Evolutionary conservation across 2,329 filamentous ascomycete species (phyloP).

Genomic region (Trichoderma asperellum): DNA sequence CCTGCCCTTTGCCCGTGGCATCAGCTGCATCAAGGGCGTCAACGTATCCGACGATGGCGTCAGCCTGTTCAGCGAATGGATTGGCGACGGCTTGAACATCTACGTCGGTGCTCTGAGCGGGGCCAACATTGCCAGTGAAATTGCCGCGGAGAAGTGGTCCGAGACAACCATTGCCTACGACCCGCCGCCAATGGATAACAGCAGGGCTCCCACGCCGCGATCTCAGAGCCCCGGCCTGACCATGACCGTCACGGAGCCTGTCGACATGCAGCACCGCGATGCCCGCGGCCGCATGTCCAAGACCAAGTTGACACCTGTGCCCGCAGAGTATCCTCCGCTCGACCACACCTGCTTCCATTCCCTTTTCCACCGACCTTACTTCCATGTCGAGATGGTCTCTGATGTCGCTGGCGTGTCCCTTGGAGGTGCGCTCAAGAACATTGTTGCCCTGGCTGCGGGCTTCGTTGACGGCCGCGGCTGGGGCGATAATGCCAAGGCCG

Average conservation of each 20-base stretch:
- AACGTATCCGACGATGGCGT: constrained; percentile 87
- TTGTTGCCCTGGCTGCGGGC: constrained; percentile 90
- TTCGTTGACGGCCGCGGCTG: constrained; percentile 95
- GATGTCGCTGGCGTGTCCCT: constrained; percentile 98
- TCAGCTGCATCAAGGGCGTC: constrained; percentile 98
- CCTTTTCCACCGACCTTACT: constrained; percentile 95
- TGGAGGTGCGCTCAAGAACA: constrained; percentile 93
- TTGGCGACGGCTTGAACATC: constrained; percentile 87
- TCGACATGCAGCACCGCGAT: constrained; percentile 68
- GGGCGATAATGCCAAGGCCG: constrained; percentile 99
- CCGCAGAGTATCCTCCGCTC: constrained; percentile 80
- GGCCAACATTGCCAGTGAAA: constrained; percentile 94
- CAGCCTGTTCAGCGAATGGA: constrained; percentile 91
- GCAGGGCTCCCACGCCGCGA: constrained; percentile 65
- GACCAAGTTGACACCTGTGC: constrained; percentile 74
- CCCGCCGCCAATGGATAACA: constrained; percentile 81
- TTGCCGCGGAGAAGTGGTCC: constrained; percentile 93
- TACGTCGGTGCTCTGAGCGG: constrained; percentile 96
- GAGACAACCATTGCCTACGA: constrained; percentile 98
- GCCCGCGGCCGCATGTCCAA: constrained; percentile 68
- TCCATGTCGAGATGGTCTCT: constrained; percentile 90
- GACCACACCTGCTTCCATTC: constrained; percentile 81
- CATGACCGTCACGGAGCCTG: constrained; percentile 56
- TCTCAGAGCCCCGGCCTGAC: constrained; percentile 53
- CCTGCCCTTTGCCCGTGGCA: constrained; percentile 86